phyloP scores from a whole-genome alignment of 441 rosid species.

The Francoa sonchifolia region DNA sequence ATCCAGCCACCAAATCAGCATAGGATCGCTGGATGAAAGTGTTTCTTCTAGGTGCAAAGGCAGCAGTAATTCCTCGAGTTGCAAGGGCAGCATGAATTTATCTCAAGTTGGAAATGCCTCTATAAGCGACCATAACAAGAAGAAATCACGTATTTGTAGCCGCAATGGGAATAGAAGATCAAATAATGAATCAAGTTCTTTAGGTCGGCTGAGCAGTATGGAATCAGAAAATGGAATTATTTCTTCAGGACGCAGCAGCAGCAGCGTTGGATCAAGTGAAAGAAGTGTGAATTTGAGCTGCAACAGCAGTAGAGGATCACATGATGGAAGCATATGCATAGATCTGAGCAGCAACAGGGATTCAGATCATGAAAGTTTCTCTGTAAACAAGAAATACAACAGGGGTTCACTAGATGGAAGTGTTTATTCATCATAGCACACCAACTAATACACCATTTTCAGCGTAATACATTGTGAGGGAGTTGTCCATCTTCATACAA shows the following conservation, averaged over 20 bases:
- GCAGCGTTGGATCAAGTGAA: background rate
- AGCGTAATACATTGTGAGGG: too few relatives aligned
- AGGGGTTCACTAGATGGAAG: too few relatives aligned
- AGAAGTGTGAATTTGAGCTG: background rate
- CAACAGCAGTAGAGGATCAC: conserved; percentile 7
- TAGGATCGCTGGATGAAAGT: conserved; percentile 1
- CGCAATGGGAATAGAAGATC: background rate
- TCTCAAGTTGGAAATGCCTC: background rate
- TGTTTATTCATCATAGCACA: too few relatives aligned
- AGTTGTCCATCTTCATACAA: too few relatives aligned
- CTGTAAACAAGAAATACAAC: too few relatives aligned
- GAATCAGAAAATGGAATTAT: background rate
- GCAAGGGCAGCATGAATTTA: conserved; percentile 7
- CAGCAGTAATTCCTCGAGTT: background rate
- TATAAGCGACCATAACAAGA: conserved; percentile 3
- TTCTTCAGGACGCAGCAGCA: background rate
- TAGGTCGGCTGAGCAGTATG: background rate
- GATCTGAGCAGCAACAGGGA: background rate
- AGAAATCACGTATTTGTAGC: background rate
- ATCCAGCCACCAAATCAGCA: conserved; percentile 1
- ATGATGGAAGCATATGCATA: background rate
- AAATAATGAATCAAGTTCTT: background rate
- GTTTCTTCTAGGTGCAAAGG: conserved; percentile 2
- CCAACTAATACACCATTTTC: too few relatives aligned
- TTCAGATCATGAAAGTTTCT: background rate